Percentiles rank a stretch among this genome's conserved stretches.
These are phyloP conservation scores for Paecilomyces variotii DNA, from an alignment of 2,329 filamentous ascomycete genomes.

Conservation along the genomic window DNA sequence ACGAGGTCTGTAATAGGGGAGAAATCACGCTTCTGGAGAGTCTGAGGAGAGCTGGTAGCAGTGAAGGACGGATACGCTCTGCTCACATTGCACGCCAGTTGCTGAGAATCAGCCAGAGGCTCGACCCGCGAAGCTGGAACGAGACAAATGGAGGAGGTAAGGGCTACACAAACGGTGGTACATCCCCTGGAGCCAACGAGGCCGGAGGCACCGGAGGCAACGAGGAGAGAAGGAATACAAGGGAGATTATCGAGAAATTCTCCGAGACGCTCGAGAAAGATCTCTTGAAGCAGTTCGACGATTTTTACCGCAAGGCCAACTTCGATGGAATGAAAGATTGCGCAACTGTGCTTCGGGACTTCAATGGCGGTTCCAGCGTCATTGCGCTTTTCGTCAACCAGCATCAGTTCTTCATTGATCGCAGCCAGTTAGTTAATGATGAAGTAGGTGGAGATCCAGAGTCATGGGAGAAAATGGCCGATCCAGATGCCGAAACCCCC, in stretches of 20 bases:
- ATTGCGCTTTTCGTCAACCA: slow-evolving; percentile 97
- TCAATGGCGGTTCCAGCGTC: slow-evolving; percentile 90
- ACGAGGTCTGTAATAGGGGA: slow-evolving; percentile 84
- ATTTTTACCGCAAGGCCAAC: slow-evolving; percentile 89
- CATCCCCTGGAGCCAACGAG: slow-evolving; percentile 36
- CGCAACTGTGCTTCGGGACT: slow-evolving; percentile 85
- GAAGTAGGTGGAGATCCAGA: slow-evolving; percentile 58
- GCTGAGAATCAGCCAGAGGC: slow-evolving; percentile 83
- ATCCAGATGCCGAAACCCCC: slow-evolving; percentile 86
- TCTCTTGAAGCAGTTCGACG: slow-evolving; percentile 90
- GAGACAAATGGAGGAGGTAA: slow-evolving; percentile 44
- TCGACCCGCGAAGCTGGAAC: slow-evolving; percentile 70
- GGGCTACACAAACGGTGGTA: slow-evolving; percentile 26
- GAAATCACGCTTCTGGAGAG: slow-evolving; percentile 82
- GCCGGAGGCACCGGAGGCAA: slow-evolving; percentile 41
- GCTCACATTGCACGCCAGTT: slow-evolving; percentile 90
- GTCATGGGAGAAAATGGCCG: slow-evolving; percentile 84
- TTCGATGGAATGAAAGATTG: slow-evolving; percentile 98
- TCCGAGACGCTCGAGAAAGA: slow-evolving; percentile 94
- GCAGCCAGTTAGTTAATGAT: slow-evolving; percentile 82
- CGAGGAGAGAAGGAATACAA: slow-evolving; percentile 54
- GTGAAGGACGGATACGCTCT: slow-evolving; percentile 88
- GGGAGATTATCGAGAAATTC: slow-evolving; percentile 93
- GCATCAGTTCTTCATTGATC: slow-evolving; percentile 97
- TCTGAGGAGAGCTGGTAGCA: slow-evolving; percentile 72